These are phyloP conservation scores for Phaeosphaeria sp. DNA, from an alignment of 2,329 filamentous ascomycete genomes.

Conservation along the genomic window DNA sequence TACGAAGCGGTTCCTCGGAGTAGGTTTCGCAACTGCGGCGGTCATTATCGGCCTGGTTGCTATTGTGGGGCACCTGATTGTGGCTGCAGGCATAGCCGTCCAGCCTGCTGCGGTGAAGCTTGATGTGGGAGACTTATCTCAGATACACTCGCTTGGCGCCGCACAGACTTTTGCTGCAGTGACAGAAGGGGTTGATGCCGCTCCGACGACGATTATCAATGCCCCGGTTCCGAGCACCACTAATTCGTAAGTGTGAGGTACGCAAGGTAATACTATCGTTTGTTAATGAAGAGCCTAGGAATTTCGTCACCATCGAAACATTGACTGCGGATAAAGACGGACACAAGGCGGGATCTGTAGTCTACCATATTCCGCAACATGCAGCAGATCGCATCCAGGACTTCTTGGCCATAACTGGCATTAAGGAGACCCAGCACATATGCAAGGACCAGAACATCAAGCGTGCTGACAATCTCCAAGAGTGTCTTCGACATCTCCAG, in stretches of 20 bases:
- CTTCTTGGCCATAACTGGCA: conserved; percentile 10
- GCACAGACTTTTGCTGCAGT: no score
- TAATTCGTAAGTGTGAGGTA: no score
- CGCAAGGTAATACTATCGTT: no score
- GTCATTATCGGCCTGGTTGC: not conserved
- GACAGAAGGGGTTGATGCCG: no score
- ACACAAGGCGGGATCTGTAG: conserved; percentile 12
- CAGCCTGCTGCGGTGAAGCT: no score
- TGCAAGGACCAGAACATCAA: conserved; percentile 9
- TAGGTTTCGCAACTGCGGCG: no score
- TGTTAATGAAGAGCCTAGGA: no score
- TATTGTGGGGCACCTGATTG: not conserved
- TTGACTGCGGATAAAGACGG: conserved; percentile 9
- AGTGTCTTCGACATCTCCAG: conserved; percentile 1
- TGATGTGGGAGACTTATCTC: no score
- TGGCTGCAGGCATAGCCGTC: no score
- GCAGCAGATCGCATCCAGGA: conserved; percentile 9
- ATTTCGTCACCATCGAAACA: not conserved
- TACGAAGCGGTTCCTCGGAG: conserved; percentile 10
- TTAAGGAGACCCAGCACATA: not conserved
- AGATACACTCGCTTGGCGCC: no score
- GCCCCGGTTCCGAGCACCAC: no score
- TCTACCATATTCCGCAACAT: conserved; percentile 13
- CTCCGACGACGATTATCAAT: no score
- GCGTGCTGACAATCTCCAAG: not conserved